These are phyloP conservation scores for Zygoascus biomembranicola DNA, from an alignment of 805 yeast genomes.

Conservation along the genomic window DNA sequence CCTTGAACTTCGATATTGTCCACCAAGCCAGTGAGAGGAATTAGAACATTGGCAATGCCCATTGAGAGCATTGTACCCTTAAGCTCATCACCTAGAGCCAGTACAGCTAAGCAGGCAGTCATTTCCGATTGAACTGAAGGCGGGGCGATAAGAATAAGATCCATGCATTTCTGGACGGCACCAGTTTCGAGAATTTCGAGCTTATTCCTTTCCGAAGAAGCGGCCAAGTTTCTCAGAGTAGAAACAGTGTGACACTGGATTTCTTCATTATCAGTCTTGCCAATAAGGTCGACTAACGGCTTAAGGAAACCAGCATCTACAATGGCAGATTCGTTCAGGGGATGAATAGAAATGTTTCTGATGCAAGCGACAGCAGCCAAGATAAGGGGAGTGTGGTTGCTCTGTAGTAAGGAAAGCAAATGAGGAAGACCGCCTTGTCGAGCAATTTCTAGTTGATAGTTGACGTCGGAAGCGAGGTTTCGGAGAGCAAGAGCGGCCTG, in stretches of 20 bases:
- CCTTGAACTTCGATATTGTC: conserved; percentile 94
- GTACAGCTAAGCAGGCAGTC: conserved; percentile 92
- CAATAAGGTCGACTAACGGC: conserved; percentile 76
- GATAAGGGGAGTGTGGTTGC: conserved; percentile 84
- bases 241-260: conserved; percentile 98
- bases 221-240: conserved; percentile 91
- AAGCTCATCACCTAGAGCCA: conserved; percentile 92
- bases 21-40: conserved; percentile 79
- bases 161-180: conserved; percentile 88
- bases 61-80: conserved; percentile 75
- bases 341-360: conserved; percentile 93
- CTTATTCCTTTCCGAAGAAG: conserved; percentile 88
- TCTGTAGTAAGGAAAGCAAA: conserved; percentile 79
- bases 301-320: conserved; percentile 94
- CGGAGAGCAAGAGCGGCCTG: conserved; percentile 96
- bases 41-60: conserved; percentile 77
- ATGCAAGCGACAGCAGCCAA: conserved; percentile 98
- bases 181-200: conserved; percentile 89
- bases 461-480: conserved; percentile 91
- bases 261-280: conserved; percentile 80
- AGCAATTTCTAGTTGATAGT: conserved; percentile 92
- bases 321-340: conserved; percentile 88
- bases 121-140: conserved; percentile 91
- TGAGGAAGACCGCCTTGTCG: conserved; percentile 94
- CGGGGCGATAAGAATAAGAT: conserved; percentile 77